Percentiles rank a stretch among this genome's conserved stretches.
Evolutionary conservation across 2,329 filamentous ascomycete species (phyloP).

Genomic region (Hypoxylon sp.): DNA sequence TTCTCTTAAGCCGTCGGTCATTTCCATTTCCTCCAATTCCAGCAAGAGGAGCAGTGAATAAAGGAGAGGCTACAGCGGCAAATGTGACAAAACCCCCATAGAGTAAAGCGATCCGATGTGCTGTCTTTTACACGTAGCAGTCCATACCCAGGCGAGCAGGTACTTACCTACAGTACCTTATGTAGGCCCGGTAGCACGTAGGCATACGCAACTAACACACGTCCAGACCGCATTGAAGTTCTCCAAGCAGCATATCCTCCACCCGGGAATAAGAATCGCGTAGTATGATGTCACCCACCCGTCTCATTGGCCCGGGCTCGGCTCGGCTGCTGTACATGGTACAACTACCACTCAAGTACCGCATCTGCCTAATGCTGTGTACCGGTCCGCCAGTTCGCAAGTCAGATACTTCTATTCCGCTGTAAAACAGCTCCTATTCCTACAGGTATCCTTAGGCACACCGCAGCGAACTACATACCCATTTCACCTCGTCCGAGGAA

Average conservation of each 20-base stretch:
- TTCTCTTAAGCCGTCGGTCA: conserved; percentile 1
- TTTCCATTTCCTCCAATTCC: not conserved
- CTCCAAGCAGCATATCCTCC: conserved; percentile 19
- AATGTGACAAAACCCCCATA: not conserved
- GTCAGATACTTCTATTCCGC: conserved; percentile 25
- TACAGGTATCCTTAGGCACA: conserved; percentile 18
- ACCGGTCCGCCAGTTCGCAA: too few species aligned
- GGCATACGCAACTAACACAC: not conserved
- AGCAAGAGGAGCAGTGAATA: not conserved
- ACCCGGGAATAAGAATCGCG: conserved; percentile 18
- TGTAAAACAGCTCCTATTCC: conserved; percentile 3
- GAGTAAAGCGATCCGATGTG: not conserved
- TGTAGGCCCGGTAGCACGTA: too few species aligned
- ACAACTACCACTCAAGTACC: conserved; percentile 23
- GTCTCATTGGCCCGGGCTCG: not conserved
- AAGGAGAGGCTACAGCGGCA: not conserved
- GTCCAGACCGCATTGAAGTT: not conserved
- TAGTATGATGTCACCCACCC: conserved; percentile 29
- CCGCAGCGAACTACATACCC: conserved; percentile 18
- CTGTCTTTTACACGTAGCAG: too few species aligned
- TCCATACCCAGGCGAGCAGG: too few species aligned
- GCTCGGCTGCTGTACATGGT: too few species aligned
- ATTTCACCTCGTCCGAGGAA: not conserved
- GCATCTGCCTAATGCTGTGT: conserved; percentile 1
- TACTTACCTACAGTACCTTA: too few species aligned